Base-by-base conservation (phyloP, 768 basidiomycete species). In the Gyrodon lividus region DNA sequence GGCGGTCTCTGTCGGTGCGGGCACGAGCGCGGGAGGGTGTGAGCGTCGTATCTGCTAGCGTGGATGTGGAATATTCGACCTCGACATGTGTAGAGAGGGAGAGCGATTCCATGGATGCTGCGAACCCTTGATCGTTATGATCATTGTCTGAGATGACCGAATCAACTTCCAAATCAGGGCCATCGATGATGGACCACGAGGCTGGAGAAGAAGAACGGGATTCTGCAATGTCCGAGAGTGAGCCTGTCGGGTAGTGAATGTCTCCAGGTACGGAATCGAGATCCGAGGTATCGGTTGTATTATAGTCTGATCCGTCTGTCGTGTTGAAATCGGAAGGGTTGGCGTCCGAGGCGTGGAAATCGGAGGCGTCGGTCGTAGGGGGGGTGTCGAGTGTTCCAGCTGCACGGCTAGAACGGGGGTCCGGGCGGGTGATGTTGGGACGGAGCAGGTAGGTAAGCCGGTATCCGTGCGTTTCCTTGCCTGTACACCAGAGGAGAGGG, bases 381-480 rank as follows among this genome's bases (percentile, higher is more conserved):
- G 90, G 89, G 2, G 89, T 91, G 53, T 85, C 82, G 35, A 90
- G 67, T 6, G 74, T 73, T 13, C 33, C 51, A 10, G 50, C 28
- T 2, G 75, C 73, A 2, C 37, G 17, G 17, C 37, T 30, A 30
- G 62, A 62, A 4, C 55, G 50, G 26, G 73, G 76, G 60, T 83
- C 81, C 1, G 84, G 84, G 14, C 80, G 81, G 19, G 78, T 77
- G 46, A 82, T 77, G 56, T 90, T 88, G 4, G 91, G 91, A 31
- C 91, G 83, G 20, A 93, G 77, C 44, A 93, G 81, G 66, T 90
- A 85, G 4, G 90, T 92, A 30, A 90, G 72, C 17, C 90, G 84
- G 39, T 75, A 67, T 0, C 81, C 81, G 1, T 77, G 65, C 1
- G 69, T 64, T 23, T 86, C 69, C 59, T 66, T 74, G 43, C 73